Conservation (phyloP, 2,329 filamentous ascomycete genomes). For the Cadophora malorum region DNA sequence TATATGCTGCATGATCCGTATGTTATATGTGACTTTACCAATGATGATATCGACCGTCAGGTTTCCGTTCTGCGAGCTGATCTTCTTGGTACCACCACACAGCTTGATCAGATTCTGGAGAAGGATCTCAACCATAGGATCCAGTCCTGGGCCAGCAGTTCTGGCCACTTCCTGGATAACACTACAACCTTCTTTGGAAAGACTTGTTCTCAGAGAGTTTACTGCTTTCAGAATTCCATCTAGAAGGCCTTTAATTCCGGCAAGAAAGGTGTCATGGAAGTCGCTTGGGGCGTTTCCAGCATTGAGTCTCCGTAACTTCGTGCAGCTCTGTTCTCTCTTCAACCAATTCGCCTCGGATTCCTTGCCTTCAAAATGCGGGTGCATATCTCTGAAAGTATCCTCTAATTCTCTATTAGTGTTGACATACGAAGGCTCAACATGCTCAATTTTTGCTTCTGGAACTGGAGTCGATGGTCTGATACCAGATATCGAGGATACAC, state of each 20-base stretch:
- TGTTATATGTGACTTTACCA: slow-evolving; percentile 78
- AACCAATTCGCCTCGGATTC: slow-evolving; percentile 94
- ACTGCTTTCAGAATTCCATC: slow-evolving; percentile 90
- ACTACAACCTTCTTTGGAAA: slow-evolving; percentile 85
- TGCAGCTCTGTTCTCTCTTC: slow-evolving; percentile 80
- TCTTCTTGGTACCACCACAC: slow-evolving; percentile 89
- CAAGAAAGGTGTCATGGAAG: slow-evolving; percentile 73
- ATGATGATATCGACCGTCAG: slow-evolving; percentile 81
- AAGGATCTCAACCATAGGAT: slow-evolving; percentile 87
- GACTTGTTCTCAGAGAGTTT: slow-evolving; percentile 84
- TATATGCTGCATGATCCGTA: slow-evolving; percentile 84
- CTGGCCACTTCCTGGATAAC: slow-evolving; percentile 85
- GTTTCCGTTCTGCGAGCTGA: slow-evolving; percentile 84
- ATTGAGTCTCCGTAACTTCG: slow-evolving; percentile 77
- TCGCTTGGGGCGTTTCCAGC: slow-evolving; percentile 84
- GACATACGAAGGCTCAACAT: slow-evolving; percentile 81
- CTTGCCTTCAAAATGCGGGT: slow-evolving; percentile 80
- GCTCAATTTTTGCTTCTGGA: slow-evolving; percentile 68
- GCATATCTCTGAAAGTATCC: slow-evolving; percentile 83
- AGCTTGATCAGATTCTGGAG: slow-evolving; percentile 91
- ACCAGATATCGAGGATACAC: slow-evolving; percentile 53
- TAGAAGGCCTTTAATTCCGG: slow-evolving; percentile 73
- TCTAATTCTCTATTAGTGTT: slow-evolving; percentile 89
- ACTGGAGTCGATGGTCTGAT: slow-evolving; percentile 64
- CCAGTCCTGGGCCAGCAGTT: slow-evolving; percentile 77